A percentile compares a stretch with the other conserved stretches of the same genome.
Evolutionary conservation across 2,329 filamentous ascomycete species (phyloP).

Genomic region (Bipolaris gigantea): DNA sequence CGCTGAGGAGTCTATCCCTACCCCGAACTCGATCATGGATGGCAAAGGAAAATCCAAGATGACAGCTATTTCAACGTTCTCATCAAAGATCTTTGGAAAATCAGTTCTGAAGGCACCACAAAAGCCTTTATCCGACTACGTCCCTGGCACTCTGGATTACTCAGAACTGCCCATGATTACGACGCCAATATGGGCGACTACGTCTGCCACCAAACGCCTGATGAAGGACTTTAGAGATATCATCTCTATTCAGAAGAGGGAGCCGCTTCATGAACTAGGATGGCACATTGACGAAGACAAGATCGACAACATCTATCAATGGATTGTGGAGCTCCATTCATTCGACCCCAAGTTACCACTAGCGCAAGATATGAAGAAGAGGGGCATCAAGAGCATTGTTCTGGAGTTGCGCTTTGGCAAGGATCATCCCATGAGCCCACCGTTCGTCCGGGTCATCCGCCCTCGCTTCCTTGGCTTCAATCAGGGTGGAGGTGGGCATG

Average conservation of each 20-base stretch:
- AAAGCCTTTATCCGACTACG: conserved; percentile 60
- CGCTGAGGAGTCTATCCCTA: conserved; percentile 22
- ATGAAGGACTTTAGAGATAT: conserved; percentile 66
- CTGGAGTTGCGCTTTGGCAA: conserved; percentile 80
- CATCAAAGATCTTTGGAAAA: conserved; percentile 28
- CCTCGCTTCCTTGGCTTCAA: conserved; percentile 76
- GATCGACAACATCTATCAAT: conserved; percentile 79
- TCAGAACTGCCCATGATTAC: conserved; percentile 65
- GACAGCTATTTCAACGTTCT: conserved; percentile 22
- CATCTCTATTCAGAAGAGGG: conserved; percentile 64
- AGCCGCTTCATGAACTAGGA: conserved; percentile 67
- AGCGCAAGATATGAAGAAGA: conserved; percentile 70
- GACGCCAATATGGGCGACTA: conserved; percentile 66
- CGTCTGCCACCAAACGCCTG: conserved; percentile 62
- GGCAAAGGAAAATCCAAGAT: conserved; percentile 34
- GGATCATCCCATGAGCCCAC: conserved; percentile 75
- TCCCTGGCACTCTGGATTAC: conserved; percentile 67
- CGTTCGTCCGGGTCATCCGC: conserved; percentile 80
- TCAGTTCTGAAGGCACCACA: conserved; percentile 21
- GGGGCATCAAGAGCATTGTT: conserved; percentile 67
- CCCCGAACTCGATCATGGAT: conserved; percentile 29
- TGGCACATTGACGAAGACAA: conserved; percentile 76
- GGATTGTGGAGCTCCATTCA: conserved; percentile 87
- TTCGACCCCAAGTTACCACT: conserved; percentile 72
- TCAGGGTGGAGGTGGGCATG: conserved; percentile 78